Conservation (phyloP, 1,284 basidiomycete species). For the Naganishia sp. region DNA sequence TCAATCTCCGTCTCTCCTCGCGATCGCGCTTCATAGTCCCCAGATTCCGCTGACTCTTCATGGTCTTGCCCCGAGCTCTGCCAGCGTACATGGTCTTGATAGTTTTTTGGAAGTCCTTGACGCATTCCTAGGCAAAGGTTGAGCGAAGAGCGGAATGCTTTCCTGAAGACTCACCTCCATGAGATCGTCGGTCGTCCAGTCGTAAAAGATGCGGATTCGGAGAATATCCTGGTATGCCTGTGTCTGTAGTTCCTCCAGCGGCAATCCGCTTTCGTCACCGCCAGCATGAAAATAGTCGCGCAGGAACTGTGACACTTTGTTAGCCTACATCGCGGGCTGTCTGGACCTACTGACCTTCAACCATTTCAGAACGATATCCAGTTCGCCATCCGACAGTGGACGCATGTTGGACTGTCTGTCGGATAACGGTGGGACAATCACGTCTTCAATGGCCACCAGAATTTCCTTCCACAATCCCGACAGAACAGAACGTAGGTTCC, state of each 20-base stretch:
- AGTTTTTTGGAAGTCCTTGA: conserved; percentile 73
- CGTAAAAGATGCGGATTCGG: conserved; percentile 87
- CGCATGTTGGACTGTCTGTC: conserved; percentile 72
- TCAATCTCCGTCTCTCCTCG: conserved; percentile 74
- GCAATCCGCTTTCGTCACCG: conserved; percentile 81
- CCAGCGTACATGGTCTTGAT: conserved; percentile 69
- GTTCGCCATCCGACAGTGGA: conserved; percentile 34
- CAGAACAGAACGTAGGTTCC: conserved; percentile 92
- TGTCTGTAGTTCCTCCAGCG: conserved; percentile 86
- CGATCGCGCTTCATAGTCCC: conserved; percentile 94
- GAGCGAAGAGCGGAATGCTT: not conserved
- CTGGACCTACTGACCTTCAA: conserved; percentile 65
- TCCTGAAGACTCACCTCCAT: conserved; percentile 66
- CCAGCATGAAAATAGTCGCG: conserved; percentile 93
- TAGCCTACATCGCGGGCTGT: not conserved
- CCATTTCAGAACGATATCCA: conserved; percentile 90
- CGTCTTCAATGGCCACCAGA: conserved; percentile 77
- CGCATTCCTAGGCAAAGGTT: conserved; percentile 67
- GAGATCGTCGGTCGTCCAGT: conserved; percentile 86
- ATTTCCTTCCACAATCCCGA: conserved; percentile 96
- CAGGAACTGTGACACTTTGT: conserved; percentile 65
- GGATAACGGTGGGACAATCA: conserved; percentile 88
- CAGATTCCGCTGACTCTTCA: conserved; percentile 78
- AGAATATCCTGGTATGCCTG: conserved; percentile 92
- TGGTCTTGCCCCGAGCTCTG: conserved; percentile 85